Conservation (phyloP, 73 alveolate genomes). For the Durusdinium trenchii region DNA sequence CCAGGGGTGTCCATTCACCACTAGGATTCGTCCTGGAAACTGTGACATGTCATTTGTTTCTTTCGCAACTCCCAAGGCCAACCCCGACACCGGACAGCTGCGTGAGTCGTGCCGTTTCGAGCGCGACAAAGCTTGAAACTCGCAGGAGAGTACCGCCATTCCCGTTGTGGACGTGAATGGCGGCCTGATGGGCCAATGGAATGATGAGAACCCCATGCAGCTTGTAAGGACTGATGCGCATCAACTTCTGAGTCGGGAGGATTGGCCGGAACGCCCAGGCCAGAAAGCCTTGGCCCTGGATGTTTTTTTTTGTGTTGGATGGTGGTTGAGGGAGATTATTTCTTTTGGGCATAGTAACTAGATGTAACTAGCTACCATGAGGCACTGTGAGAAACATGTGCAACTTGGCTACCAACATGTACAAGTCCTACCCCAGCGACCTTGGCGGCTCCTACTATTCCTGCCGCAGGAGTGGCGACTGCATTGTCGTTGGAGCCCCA, state of each 20-base stretch:
- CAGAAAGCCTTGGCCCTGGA: too few relatives aligned
- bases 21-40: too few relatives aligned
- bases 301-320: too few relatives aligned
- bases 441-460: not conserved
- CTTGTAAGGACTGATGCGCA: slow-evolving; percentile 52
- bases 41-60: not conserved
- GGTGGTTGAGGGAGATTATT: too few relatives aligned
- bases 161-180: slow-evolving; percentile 92
- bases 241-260: too few relatives aligned
- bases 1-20: too few relatives aligned
- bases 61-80: not conserved
- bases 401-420: not conserved
- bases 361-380: too few relatives aligned
- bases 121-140: not conserved
- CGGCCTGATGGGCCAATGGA: slow-evolving; percentile 88
- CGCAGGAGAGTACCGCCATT: slow-evolving; percentile 79
- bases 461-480: slow-evolving; percentile 83
- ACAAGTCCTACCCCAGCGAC: not conserved
- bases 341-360: too few relatives aligned
- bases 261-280: too few relatives aligned
- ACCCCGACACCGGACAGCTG: not conserved
- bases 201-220: slow-evolving; percentile 87
- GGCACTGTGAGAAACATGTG: too few relatives aligned
- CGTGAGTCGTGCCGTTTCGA: not conserved
- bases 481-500: slow-evolving; percentile 56